Evolutionary conservation across 495 filamentous ascomycete species (phyloP), one percentile per base, ranked within the genome.

Genomic region (Podospora pseudoanserina): DNA sequence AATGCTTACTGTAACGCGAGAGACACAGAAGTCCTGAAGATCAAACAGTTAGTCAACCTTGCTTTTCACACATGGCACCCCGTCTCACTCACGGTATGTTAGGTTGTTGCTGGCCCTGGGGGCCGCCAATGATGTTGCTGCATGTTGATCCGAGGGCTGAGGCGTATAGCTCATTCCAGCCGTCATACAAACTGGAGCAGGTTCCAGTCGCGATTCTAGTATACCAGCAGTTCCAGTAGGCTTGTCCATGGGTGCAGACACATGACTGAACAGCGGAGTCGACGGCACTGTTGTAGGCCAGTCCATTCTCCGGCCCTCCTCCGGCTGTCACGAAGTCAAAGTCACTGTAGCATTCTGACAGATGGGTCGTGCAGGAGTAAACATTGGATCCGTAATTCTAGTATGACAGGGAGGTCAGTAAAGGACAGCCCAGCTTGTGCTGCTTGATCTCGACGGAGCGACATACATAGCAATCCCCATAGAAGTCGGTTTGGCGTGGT

Each of bases 1-100:
- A 39, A 5, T n/a, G 65, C 74, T 23, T 74, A 75, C 73, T 67
- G 67, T 32, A 76, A 66, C 4, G 68, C 66, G 19, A 76, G 56
- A 54, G 60, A 57, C 19, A 76, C 73, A n/a, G 66, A 70, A 3
- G 60, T 57, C 27, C 68, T 74, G 15, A 4, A 4, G 32, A 18
- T 28, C 0, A 7, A 6, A 18, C 6, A 2, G 57, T 62, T 5
- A 3, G 64, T 66, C 26, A 64, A 44, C n/a, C 60, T 34, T 7
- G 15, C 2, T 2, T n/a, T 55, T 16, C 7, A 15, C 15, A 30
- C 61, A 30, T 0, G 63, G 6, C 3, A 28, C 15, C 20, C 19
- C 15, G 16, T 13, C 19, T n/a, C 28, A 5, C 16, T 18, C 11
- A 18, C 66, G 69, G 65, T 27, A 73, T 68, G 70, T 71, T 0